Conservation (phyloP, 2,329 filamentous ascomycete genomes). For the Pseudogymnoascus sp. region DNA sequence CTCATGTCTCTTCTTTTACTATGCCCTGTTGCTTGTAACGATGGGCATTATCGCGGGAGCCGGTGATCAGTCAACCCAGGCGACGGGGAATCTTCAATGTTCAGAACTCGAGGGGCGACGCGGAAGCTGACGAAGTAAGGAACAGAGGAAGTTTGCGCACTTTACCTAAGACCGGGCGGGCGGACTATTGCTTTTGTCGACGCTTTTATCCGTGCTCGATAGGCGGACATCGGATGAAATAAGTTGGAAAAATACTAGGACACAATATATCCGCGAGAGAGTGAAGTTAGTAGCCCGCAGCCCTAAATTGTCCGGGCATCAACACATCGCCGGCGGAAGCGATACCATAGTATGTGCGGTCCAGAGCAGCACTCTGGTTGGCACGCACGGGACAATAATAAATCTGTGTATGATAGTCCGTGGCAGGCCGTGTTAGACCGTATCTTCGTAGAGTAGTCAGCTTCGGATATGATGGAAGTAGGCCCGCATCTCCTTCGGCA, state of each 20-base stretch:
- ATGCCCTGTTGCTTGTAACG: background rate
- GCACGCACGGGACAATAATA: background rate
- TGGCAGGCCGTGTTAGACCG: too few relatives aligned
- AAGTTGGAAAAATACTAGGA: background rate
- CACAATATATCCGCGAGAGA: background rate
- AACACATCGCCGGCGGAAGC: background rate
- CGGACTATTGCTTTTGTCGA: background rate
- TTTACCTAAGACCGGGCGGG: background rate
- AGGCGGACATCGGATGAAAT: background rate
- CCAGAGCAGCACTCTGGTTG: background rate
- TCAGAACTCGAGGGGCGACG: background rate
- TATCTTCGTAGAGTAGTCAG: background rate
- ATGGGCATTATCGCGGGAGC: background rate
- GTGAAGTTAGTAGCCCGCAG: background rate
- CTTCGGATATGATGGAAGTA: slow-evolving; percentile 5
- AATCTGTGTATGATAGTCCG: background rate
- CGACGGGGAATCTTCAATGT: background rate
- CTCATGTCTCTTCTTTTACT: background rate
- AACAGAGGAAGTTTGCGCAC: background rate
- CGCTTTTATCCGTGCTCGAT: background rate
- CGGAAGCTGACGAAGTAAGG: background rate
- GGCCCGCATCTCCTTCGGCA: slow-evolving; percentile 7
- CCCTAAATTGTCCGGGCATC: background rate
- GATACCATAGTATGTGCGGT: background rate
- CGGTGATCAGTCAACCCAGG: background rate